A percentile compares a stretch with the other conserved stretches of the same genome.
Conservation (phyloP, 2,329 filamentous ascomycete genomes). For the Aspergillus transmontanensis region DNA sequence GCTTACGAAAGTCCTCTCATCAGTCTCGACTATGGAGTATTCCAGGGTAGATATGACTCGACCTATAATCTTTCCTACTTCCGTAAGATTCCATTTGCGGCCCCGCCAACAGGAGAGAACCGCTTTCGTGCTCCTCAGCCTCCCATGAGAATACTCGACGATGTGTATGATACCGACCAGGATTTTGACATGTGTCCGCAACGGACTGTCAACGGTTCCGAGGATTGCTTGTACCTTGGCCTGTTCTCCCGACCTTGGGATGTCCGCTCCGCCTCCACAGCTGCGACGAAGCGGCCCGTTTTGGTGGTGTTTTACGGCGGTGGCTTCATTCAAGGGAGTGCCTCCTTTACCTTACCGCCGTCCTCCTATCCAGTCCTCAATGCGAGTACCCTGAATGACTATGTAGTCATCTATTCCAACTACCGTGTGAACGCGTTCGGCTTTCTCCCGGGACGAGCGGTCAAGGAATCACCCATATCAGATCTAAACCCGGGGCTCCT, state of each 20-base stretch:
- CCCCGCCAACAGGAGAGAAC: constrained; percentile 59
- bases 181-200: constrained; percentile 62
- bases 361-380: constrained; percentile 62
- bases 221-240: constrained; percentile 65
- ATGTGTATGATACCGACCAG: constrained; percentile 58
- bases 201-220: constrained; percentile 57
- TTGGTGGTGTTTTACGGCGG: constrained; percentile 65
- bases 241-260: constrained; percentile 63
- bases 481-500: constrained; percentile 57
- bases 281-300: constrained; percentile 49
- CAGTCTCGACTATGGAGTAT: constrained; percentile 53
- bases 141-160: constrained; percentile 50
- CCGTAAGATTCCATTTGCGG: constrained; percentile 63
- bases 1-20: constrained; percentile 40
- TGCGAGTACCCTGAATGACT: constrained; percentile 53
- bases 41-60: constrained; percentile 55
- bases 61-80: constrained; percentile 62
- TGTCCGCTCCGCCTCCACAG: constrained; percentile 10
- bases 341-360: constrained; percentile 58
- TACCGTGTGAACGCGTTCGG: constrained; percentile 62
- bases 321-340: constrained; percentile 62
- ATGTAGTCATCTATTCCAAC: constrained; percentile 56
- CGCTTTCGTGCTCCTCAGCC: constrained; percentile 65
- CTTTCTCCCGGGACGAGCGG: constrained; percentile 54
- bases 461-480: constrained; percentile 46